Evolutionary conservation across 768 basidiomycete species (phyloP).

Genomic region (Tricholoma furcatifolium): DNA sequence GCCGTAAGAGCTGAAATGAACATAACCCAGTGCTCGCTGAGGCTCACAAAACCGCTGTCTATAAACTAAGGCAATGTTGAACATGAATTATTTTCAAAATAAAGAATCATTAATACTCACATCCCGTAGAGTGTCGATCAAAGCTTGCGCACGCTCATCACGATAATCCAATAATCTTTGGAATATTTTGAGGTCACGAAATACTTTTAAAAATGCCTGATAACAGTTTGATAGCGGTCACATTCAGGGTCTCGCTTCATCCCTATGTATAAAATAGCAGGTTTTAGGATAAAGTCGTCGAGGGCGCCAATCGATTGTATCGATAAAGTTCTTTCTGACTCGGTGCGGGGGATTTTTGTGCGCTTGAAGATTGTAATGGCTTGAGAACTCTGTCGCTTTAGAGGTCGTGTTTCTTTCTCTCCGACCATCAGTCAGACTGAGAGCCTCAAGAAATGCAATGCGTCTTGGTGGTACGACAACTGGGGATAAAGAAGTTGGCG

Average conservation of each 20-base stretch:
- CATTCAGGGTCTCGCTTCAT: not conserved
- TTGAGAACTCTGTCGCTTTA: not conserved
- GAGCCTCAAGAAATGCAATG: too few species aligned
- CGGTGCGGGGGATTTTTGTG: not conserved
- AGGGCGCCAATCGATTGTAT: not conserved
- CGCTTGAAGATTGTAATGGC: not conserved
- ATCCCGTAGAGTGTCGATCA: not conserved
- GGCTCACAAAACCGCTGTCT: too few species aligned
- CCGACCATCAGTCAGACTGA: too few species aligned
- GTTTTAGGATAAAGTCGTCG: too few species aligned
- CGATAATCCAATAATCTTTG: not conserved
- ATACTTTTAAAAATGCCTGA: not conserved
- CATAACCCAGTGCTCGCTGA: too few species aligned
- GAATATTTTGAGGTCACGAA: not conserved
- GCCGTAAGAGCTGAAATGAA: too few species aligned
- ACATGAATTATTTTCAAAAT: too few species aligned
- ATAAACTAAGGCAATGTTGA: too few species aligned
- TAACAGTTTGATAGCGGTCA: not conserved
- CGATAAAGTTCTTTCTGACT: not conserved
- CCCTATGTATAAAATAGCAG: not conserved
- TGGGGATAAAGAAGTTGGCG: too few species aligned
- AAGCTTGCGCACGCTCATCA: not conserved
- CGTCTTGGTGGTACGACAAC: too few species aligned
- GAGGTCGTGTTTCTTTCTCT: too few species aligned
- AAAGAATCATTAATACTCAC: too few species aligned